phyloP scores from a whole-genome alignment of 2,329 filamentous ascomycete genomes.

The Helotiales sp. region DNA sequence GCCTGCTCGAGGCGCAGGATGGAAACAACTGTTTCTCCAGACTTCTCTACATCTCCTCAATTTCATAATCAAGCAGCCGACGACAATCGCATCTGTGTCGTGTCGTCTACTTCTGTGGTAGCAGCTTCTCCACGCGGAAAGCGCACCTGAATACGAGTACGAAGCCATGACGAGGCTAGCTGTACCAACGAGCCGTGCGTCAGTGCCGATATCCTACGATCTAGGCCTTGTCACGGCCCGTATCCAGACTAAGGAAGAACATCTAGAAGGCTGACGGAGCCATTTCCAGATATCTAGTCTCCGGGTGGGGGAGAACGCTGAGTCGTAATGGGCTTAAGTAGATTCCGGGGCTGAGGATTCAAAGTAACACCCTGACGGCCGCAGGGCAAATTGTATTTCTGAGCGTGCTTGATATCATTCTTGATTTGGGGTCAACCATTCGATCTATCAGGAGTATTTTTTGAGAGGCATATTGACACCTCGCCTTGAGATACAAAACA shows the following conservation, averaged over 20 bases:
- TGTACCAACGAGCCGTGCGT: slow-evolving; percentile 7
- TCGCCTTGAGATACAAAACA: no score
- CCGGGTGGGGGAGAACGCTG: no score
- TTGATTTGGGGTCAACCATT: no score
- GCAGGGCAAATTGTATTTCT: no score
- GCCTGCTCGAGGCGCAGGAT: background rate
- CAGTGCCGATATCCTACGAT: slow-evolving; percentile 1
- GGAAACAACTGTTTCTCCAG: background rate
- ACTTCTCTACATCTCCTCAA: no score
- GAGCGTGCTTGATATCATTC: no score
- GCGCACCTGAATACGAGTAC: background rate
- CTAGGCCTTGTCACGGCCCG: slow-evolving; percentile 5
- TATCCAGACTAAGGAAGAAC: slow-evolving; percentile 9
- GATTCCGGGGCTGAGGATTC: no score
- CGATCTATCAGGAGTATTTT: no score
- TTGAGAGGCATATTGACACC: no score
- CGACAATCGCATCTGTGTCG: slow-evolving; percentile 4
- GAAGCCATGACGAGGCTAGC: slow-evolving; percentile 15
- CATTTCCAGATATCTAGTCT: background rate
- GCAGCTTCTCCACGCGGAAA: slow-evolving; percentile 21
- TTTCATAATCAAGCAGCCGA: background rate
- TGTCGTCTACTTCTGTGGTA: background rate
- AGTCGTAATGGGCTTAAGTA: no score
- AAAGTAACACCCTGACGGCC: no score
- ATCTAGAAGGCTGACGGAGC: slow-evolving; percentile 1